Evolutionary conservation across 306 rosid genomes (phyloP), one percentile per base, ranked within the genome.

Genomic region (Corylus americana): DNA sequence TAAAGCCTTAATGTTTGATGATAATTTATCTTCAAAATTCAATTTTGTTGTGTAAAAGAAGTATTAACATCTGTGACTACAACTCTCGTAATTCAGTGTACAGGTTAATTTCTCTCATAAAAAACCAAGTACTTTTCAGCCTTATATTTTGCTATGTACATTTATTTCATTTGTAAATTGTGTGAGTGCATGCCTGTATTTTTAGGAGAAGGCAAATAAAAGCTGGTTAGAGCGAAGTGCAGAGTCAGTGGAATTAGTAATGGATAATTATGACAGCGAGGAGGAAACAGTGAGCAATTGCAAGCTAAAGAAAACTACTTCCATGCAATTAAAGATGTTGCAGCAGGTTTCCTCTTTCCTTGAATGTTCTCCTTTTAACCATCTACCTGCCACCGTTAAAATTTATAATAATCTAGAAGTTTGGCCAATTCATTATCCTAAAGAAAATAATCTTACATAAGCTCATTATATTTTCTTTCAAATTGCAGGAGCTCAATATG

Each of bases 141-240:
- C 50, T 18, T 39, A n/a, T 31, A 11, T 66, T 62, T 49, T 8
- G 20, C 13, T 25, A 55, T 77, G 71, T 71, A 59, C 42, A 45
- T 18, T 77, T 70, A 16, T 55, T 44, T 50, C 73, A 50, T 55
- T 37, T 54, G 42, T 55, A 47, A 80, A 79, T 54, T 70, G 57
- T 54, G 29, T 55, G 62, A 35, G 29, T 71, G 53, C 37, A 5
- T 18, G 12, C 70, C 16, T 54, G 55, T 50, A 58, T 81, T 49
- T 83, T 22, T 73, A 95, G 99, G 99, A 81, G 74, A 93, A 86
- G 78, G 92, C 91, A 12, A 84, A 83, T 66, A 95, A 93, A 79
- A 91, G 54, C 84, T 95, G 99, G 99, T 79, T 90, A 74, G 97
- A 93, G 80, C 84, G 90, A 82, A 93, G 89, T 91, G 97, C 98